phyloP scores from a whole-genome alignment of 2,329 filamentous ascomycete genomes.

The Fusarium foetens region DNA sequence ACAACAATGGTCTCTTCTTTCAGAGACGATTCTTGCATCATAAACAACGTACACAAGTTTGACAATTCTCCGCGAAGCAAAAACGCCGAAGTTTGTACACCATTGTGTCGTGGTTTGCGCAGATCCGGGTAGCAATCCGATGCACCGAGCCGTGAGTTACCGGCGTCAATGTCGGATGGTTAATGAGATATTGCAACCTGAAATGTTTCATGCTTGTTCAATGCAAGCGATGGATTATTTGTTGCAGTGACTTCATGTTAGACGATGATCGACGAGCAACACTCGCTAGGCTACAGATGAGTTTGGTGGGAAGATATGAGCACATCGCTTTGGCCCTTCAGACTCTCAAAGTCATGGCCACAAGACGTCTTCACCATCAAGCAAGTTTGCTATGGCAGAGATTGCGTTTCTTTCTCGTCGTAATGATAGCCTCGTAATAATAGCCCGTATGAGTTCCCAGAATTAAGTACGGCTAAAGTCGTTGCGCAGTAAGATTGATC shows the following conservation, averaged over 20 bases:
- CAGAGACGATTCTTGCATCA: conserved; percentile 20
- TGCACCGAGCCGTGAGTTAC: conserved; percentile 28
- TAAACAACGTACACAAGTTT: not conserved
- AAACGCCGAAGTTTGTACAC: not conserved
- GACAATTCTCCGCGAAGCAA: not conserved
- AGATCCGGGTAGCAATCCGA: conserved; percentile 14
- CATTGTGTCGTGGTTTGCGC: conserved; percentile 9
- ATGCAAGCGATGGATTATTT: not conserved
- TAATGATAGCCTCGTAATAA: not conserved
- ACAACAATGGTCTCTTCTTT: not conserved
- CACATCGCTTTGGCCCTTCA: not conserved
- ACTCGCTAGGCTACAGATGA: not conserved
- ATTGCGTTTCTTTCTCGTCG: not conserved
- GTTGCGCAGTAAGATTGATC: not conserved
- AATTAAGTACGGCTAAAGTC: not conserved
- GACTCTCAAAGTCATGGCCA: not conserved
- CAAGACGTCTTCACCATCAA: not conserved
- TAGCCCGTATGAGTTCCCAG: not conserved
- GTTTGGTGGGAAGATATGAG: not conserved
- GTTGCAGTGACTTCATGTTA: not conserved
- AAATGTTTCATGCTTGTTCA: conserved; percentile 3
- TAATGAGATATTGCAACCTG: not conserved
- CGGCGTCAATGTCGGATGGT: not conserved
- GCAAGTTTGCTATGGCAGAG: not conserved
- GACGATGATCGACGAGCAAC: not conserved